A percentile compares a stretch with the other conserved stretches of the same genome.
phyloP scores from a whole-genome alignment of 345 rosid genomes.

The Ceriops decandra region DNA sequence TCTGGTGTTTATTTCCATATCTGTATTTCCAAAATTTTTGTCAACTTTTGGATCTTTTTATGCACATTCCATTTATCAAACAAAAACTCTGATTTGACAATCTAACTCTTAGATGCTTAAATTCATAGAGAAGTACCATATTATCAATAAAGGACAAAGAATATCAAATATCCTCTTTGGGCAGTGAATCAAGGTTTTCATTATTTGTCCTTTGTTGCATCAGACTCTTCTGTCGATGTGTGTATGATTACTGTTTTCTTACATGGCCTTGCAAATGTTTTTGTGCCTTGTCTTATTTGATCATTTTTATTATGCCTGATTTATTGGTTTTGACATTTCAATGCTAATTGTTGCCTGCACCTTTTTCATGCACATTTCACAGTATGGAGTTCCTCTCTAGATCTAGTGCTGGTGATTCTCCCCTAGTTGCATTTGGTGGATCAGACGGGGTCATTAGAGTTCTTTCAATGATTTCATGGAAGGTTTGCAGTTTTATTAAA shows the following conservation, averaged over 20 bases:
- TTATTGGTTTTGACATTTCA: background rate
- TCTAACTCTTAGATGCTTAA: no score
- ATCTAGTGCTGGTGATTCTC: constrained; percentile 82
- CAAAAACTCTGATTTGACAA: no score
- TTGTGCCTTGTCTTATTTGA: constrained; percentile 13
- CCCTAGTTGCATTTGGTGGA: constrained; percentile 97
- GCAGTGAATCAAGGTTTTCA: no score
- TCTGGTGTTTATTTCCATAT: no score
- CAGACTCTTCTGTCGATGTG: background rate
- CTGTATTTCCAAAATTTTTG: no score
- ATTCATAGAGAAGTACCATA: no score
- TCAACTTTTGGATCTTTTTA: no score
- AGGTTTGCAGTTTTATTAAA: constrained; percentile 49
- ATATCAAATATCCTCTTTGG: no score
- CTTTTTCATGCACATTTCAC: constrained; percentile 24
- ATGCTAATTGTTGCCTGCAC: background rate
- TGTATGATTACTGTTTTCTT: background rate
- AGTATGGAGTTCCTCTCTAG: constrained; percentile 94
- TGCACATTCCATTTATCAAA: no score
- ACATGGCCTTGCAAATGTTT: background rate
- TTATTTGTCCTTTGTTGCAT: no score
- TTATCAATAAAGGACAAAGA: no score
- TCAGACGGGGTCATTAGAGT: constrained; percentile 98
- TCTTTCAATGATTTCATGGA: constrained; percentile 99
- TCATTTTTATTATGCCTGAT: background rate